Evolutionary conservation across 1,284 basidiomycete species (phyloP).

Genomic region (Ustilago lituana): DNA sequence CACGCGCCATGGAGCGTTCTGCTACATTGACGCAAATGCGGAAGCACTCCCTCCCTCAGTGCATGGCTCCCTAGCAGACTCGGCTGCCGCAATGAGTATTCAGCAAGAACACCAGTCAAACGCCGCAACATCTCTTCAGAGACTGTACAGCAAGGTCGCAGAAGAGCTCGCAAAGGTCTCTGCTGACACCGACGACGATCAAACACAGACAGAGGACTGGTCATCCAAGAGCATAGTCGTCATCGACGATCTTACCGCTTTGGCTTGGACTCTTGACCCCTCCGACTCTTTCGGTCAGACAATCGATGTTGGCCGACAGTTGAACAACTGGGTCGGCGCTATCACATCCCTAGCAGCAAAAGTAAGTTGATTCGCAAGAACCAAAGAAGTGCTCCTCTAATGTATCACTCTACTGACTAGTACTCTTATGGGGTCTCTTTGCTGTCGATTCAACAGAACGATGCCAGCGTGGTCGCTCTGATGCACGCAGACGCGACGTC

Average conservation of each 20-base stretch:
- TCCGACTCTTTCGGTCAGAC: conserved; percentile 5
- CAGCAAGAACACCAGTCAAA: background rate
- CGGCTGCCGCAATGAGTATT: background rate
- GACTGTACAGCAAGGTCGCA: conserved; percentile 10
- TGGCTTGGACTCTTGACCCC: conserved; percentile 38
- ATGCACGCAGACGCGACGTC: conserved; percentile 49
- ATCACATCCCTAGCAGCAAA: conserved; percentile 27
- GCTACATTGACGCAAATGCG: conserved; percentile 31
- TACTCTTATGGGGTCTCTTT: too few relatives aligned
- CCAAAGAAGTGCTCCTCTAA: too few relatives aligned
- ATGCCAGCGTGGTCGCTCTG: conserved; percentile 42
- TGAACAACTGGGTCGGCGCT: conserved; percentile 34
- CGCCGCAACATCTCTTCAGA: conserved; percentile 2
- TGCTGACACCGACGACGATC: background rate
- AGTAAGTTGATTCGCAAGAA: too few relatives aligned
- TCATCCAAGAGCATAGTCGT: conserved; percentile 26
- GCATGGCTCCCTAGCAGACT: background rate
- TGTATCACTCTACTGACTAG: too few relatives aligned
- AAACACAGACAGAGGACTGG: conserved; percentile 4
- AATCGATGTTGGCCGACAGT: conserved; percentile 9
- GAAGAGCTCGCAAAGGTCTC: conserved; percentile 3
- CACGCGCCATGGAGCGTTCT: conserved; percentile 20
- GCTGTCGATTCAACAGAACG: background rate
- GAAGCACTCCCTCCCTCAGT: background rate
- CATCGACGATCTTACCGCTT: conserved; percentile 42